Conservation (phyloP, 176 grass and related monocot species). For the Secale cereale region DNA sequence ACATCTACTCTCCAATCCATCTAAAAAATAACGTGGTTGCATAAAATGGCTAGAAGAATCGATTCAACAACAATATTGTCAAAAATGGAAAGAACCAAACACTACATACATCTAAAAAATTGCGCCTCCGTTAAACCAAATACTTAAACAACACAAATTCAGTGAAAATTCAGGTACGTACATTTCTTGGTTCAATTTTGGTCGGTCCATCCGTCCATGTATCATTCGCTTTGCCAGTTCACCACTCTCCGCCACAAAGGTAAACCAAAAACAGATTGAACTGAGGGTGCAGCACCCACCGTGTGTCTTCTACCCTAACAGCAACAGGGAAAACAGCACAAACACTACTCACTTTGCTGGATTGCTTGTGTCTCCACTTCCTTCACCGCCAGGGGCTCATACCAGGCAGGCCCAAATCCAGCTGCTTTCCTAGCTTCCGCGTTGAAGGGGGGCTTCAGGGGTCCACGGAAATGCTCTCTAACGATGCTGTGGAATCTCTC, state of each 20-base stretch:
- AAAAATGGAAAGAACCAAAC: not conserved
- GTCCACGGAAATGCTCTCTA: constrained; percentile 71
- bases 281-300: not conserved
- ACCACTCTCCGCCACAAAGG: not conserved
- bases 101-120: not conserved
- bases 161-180: not conserved
- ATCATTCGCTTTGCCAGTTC: not conserved
- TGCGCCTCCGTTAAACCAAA: not conserved
- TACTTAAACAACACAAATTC: not conserved
- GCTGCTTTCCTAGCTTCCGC: constrained; percentile 60
- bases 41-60: no score
- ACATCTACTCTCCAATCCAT: no score
- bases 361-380: constrained; percentile 24
- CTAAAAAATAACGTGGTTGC: no score
- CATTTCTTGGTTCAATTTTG: not conserved
- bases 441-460: constrained; percentile 84
- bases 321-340: not conserved
- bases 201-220: not conserved
- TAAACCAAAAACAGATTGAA: not conserved
- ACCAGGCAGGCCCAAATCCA: constrained; percentile 81
- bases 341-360: not conserved
- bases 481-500: constrained; percentile 62
- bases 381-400: constrained; percentile 69
- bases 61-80: not conserved
- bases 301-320: not conserved